A percentile compares a stretch with the other conserved stretches of the same genome.
phyloP scores from a whole-genome alignment of 2,329 filamentous ascomycete species.

The Cyclaneusma minus region DNA sequence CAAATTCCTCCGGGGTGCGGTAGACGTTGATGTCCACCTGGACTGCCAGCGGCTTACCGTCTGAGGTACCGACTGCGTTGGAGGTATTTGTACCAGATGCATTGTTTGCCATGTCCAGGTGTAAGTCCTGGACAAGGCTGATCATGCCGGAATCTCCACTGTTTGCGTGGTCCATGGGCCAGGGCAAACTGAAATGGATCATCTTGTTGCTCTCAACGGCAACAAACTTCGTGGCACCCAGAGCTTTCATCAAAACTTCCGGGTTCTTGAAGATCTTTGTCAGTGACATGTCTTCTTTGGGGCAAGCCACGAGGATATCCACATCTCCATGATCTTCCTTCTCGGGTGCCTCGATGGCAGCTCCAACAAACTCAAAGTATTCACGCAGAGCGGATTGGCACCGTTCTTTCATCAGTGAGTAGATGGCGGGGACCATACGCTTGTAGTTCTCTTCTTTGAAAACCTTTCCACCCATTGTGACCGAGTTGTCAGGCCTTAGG shows the following conservation, averaged over 20 bases:
- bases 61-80: too few relatives aligned
- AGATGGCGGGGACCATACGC: constrained; percentile 46
- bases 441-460: constrained; percentile 35
- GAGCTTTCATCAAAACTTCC: constrained; percentile 19
- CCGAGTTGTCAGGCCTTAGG: constrained; percentile 18
- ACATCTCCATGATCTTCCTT: constrained; percentile 59
- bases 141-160: too few relatives aligned
- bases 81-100: constrained; percentile 1
- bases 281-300: constrained; percentile 7
- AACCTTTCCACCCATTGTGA: constrained; percentile 50
- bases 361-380: constrained; percentile 37
- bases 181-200: constrained; percentile 38
- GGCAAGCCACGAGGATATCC: constrained; percentile 45
- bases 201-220: constrained; percentile 16
- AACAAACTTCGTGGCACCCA: constrained; percentile 30
- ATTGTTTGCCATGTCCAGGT: too few relatives aligned
- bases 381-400: constrained; percentile 30
- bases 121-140: too few relatives aligned
- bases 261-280: constrained; percentile 4
- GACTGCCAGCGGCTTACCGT: too few relatives aligned
- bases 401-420: constrained; percentile 30
- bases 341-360: constrained; percentile 51
- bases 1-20: constrained; percentile 23
- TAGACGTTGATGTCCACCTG: constrained; percentile 56
- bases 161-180: constrained; percentile 23